Conservation (phyloP, 2,329 filamentous ascomycete species). For the Geosmithia flava region DNA sequence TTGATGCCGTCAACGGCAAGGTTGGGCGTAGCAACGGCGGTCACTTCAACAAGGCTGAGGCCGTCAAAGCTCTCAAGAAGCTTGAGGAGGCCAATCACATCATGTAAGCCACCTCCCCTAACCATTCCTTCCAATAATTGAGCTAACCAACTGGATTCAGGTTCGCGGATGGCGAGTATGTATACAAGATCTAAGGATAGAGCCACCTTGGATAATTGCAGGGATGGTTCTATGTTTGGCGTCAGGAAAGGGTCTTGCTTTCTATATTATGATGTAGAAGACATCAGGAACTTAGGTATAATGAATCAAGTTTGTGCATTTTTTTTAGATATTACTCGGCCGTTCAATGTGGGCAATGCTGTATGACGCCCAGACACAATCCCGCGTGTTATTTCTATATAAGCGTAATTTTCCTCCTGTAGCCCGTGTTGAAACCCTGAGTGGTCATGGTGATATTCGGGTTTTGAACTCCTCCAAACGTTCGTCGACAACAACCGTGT, state of each 20-base stretch:
- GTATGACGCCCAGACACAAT: not conserved
- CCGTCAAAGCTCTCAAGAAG: slow-evolving; percentile 60
- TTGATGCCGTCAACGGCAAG: slow-evolving; percentile 67
- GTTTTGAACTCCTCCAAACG: slow-evolving; percentile 38
- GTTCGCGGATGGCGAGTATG: slow-evolving; percentile 49
- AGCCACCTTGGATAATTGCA: not conserved
- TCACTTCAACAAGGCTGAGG: slow-evolving; percentile 60
- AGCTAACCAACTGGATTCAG: slow-evolving; percentile 19
- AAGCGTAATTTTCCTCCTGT: not conserved
- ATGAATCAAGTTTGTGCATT: not conserved
- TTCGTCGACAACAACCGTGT: slow-evolving; percentile 39
- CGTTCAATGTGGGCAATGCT: not conserved
- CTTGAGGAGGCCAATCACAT: slow-evolving; percentile 81
- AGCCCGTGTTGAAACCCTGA: not conserved
- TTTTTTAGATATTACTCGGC: not conserved
- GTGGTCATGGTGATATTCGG: slow-evolving; percentile 16
- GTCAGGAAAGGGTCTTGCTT: not conserved
- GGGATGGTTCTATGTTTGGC: not conserved
- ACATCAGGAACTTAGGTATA: not conserved
- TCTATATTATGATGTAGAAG: not conserved
- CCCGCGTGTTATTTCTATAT: not conserved
- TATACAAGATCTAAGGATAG: slow-evolving; percentile 51
- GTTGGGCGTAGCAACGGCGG: slow-evolving; percentile 40
- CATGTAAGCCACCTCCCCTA: slow-evolving; percentile 55
- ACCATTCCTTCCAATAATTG: not conserved